Evolutionary conservation across 371 early-diverging fungal species (phyloP).

Genomic region (Vairimorpha necatrix): DNA sequence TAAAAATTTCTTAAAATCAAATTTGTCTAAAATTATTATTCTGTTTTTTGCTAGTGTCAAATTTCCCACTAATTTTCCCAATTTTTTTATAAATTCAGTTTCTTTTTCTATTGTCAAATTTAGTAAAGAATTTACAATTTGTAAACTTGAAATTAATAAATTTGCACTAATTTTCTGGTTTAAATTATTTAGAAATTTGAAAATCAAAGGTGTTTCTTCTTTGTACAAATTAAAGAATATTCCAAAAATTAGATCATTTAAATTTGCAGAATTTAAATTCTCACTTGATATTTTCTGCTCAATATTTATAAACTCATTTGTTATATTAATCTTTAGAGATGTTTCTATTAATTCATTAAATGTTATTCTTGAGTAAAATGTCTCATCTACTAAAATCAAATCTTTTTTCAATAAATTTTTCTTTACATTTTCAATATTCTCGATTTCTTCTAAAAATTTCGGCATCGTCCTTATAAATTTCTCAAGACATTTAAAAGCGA

Average conservation of each 20-base stretch:
- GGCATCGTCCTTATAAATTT: conserved; percentile 30
- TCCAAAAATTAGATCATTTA: not conserved
- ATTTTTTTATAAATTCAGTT: conserved; percentile 14
- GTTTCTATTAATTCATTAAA: conserved; percentile 13
- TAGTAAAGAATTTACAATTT: conserved; percentile 14
- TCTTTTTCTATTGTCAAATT: conserved; percentile 37
- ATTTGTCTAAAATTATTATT: conserved; percentile 38
- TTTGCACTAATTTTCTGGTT: conserved; percentile 15
- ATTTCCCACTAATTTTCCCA: conserved; percentile 54
- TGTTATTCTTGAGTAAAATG: conserved; percentile 9
- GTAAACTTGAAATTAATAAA: conserved; percentile 14
- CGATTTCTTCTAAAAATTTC: conserved; percentile 42
- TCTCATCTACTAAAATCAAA: conserved; percentile 46
- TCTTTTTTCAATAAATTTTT: conserved; percentile 50
- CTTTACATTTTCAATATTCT: conserved; percentile 39
- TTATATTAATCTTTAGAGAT: not conserved
- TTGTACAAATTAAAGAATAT: not conserved
- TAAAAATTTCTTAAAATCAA: conserved; percentile 56
- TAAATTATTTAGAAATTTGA: not conserved
- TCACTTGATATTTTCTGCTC: not conserved
- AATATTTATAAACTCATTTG: not conserved
- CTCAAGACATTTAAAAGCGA: conserved; percentile 51
- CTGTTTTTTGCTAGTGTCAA: conserved; percentile 45
- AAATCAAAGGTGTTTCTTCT: not conserved
- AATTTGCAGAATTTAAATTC: not conserved